Evolutionary conservation across 1,139 yeast genomes (phyloP).

Genomic region (Protomyces gravidus): DNA sequence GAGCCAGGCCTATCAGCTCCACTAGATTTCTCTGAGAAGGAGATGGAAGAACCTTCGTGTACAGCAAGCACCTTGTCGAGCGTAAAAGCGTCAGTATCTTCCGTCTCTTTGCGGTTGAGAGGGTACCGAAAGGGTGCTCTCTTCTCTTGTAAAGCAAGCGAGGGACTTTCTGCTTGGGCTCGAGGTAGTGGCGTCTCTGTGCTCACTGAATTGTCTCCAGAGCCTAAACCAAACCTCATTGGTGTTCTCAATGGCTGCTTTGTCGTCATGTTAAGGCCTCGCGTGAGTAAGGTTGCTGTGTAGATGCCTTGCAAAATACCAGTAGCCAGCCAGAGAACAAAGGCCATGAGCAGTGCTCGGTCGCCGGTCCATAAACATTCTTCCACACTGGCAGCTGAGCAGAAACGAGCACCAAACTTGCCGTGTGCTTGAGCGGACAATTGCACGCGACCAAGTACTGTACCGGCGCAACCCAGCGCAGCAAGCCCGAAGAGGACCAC

Average conservation of each 20-base stretch:
- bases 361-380: background rate
- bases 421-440: background rate
- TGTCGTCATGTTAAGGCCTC: background rate
- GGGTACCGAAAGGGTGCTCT: constrained; percentile 1
- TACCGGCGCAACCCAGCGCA: background rate
- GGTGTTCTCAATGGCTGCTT: background rate
- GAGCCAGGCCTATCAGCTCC: background rate
- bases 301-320: constrained; percentile 7
- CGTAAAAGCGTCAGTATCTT: background rate
- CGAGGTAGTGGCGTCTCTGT: background rate
- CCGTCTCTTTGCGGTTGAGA: background rate
- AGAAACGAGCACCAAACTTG: background rate
- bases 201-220: background rate
- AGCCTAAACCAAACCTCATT: background rate
- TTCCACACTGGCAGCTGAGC: background rate
- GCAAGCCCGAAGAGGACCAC: background rate
- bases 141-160: background rate
- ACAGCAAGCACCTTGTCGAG: background rate
- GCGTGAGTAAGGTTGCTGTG: background rate
- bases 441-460: background rate
- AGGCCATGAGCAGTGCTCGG: constrained; percentile 1
- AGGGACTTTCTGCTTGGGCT: background rate
- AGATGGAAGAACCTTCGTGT: background rate
- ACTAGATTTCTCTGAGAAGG: background rate
- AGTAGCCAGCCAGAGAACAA: constrained; percentile 9